Percentiles rank a stretch among this genome's conserved stretches.
phyloP scores from a whole-genome alignment of 192 early-diverging fungal genomes.

The Coemansia sp. region DNA sequence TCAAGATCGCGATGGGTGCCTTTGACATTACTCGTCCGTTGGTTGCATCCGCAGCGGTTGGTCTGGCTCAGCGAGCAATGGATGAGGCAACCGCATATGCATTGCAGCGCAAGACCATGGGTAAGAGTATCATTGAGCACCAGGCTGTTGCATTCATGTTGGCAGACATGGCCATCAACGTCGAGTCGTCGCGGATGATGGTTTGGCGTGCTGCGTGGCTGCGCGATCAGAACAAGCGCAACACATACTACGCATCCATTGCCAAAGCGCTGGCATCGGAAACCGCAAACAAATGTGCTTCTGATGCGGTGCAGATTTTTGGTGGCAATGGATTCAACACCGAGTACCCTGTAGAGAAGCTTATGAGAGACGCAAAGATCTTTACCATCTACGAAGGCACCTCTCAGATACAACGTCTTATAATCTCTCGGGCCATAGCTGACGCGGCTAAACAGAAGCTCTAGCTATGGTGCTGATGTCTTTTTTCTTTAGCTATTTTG shows the following conservation, averaged over 20 bases:
- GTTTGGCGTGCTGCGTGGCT: conserved; percentile 84
- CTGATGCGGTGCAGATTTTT: conserved; percentile 95
- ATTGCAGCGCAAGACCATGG: conserved; percentile 94
- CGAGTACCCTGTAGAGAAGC: conserved; percentile 95
- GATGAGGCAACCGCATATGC: conserved; percentile 90
- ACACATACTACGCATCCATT: conserved; percentile 93
- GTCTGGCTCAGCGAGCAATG: conserved; percentile 88
- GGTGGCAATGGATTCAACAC: conserved; percentile 86
- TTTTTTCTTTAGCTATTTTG: conserved; percentile 8
- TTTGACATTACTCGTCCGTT: conserved; percentile 93
- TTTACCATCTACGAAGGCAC: conserved; percentile 98
- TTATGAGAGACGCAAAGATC: conserved; percentile 92
- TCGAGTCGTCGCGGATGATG: conserved; percentile 84
- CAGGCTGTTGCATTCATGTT: conserved; percentile 94
- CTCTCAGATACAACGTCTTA: conserved; percentile 89
- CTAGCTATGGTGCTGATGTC: neutral
- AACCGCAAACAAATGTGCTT: conserved; percentile 75
- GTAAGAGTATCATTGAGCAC: conserved; percentile 84
- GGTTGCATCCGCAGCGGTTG: conserved; percentile 85
- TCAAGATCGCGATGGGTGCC: conserved; percentile 96
- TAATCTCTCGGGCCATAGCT: conserved; percentile 82
- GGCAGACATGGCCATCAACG: conserved; percentile 95
- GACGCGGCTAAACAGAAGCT: conserved; percentile 55
- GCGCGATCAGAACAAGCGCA: conserved; percentile 81
- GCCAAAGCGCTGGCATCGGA: conserved; percentile 88